Conservation (phyloP, 2,329 filamentous ascomycete genomes). For the Monosporascus sp. region DNA sequence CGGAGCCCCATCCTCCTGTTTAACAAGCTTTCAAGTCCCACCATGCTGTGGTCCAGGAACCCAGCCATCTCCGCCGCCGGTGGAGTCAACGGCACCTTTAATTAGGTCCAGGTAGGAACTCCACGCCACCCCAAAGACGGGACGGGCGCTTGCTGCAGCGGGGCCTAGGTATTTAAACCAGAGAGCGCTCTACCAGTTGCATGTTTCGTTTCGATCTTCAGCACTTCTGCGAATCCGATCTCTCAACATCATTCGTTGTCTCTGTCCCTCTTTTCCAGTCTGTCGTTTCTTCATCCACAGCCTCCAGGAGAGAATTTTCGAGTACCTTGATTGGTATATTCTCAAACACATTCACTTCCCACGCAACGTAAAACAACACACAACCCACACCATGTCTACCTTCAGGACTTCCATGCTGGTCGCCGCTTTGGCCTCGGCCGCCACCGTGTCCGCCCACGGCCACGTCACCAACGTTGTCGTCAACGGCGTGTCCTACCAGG, state of each 20-base stretch:
- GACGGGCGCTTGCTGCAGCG: no score
- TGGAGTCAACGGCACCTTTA: no score
- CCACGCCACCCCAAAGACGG: no score
- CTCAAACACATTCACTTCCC: not conserved
- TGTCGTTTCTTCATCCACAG: not conserved
- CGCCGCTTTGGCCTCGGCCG: slow-evolving; percentile 17
- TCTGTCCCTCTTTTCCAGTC: not conserved
- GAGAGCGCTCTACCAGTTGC: not conserved
- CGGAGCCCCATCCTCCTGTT: no score
- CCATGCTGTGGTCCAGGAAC: no score
- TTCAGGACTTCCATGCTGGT: slow-evolving; percentile 13
- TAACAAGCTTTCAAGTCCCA: no score
- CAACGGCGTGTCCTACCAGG: slow-evolving; percentile 37
- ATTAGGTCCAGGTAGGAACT: no score
- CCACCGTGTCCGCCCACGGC: slow-evolving; percentile 32
- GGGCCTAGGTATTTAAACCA: not conserved
- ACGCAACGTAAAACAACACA: not conserved
- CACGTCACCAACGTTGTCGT: slow-evolving; percentile 38
- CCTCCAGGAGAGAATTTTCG: not conserved
- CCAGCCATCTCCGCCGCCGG: no score
- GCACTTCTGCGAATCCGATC: not conserved
- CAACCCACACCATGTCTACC: slow-evolving; percentile 17
- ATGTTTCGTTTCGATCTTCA: not conserved
- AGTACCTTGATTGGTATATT: not conserved
- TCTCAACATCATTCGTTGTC: not conserved